Conservation (phyloP, 2,329 filamentous ascomycete species). For the Scedosporium dehoogii region DNA sequence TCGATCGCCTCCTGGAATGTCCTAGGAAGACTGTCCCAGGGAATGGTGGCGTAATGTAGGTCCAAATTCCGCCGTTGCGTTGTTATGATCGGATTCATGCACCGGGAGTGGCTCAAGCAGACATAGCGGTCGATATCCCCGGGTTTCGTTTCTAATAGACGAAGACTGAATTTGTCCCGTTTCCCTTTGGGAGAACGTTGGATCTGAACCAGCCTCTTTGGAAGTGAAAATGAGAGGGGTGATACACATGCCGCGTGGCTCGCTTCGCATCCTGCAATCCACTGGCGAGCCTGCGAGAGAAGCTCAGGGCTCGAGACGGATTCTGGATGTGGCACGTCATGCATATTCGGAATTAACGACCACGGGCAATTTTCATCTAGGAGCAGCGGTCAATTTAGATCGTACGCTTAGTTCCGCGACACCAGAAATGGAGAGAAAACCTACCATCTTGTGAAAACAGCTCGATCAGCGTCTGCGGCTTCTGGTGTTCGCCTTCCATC, state of each 20-base stretch:
- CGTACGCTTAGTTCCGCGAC: background rate
- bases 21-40: constrained; percentile 7
- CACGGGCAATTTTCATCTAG: background rate
- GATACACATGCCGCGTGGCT: background rate
- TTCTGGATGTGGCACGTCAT: background rate
- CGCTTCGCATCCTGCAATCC: background rate
- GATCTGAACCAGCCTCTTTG: background rate
- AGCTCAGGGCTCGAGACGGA: background rate
- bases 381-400: background rate
- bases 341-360: background rate
- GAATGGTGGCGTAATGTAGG: constrained; percentile 8
- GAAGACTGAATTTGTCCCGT: background rate
- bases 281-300: background rate
- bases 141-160: background rate
- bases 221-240: background rate
- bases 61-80: constrained; percentile 7
- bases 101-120: constrained; percentile 16
- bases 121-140: constrained; percentile 6
- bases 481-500: background rate
- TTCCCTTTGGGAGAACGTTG: background rate
- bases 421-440: background rate
- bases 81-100: constrained; percentile 24
- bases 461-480: background rate
- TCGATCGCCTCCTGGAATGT: constrained; percentile 11
- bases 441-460: background rate